These are phyloP conservation scores for Leptographium radiaticola DNA, from an alignment of 2,329 filamentous ascomycete species.

Conservation along the genomic window DNA sequence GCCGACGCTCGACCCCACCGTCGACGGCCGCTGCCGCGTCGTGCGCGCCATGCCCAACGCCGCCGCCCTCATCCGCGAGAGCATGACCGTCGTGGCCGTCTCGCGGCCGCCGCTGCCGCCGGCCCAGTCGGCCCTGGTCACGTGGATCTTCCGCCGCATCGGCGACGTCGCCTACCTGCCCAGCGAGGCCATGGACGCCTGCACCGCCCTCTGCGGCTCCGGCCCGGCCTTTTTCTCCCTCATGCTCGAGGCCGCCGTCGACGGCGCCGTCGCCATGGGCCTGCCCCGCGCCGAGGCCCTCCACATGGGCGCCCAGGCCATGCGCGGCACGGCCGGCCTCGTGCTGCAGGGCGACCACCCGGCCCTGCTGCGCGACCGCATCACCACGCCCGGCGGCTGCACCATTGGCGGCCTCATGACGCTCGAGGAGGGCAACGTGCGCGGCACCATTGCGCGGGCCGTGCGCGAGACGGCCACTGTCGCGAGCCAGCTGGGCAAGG, in stretches of 20 bases:
- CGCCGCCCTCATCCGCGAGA: conserved; percentile 63
- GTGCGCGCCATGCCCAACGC: conserved; percentile 81
- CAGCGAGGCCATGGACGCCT: conserved; percentile 55
- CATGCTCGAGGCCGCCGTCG: conserved; percentile 61
- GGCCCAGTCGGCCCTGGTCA: conserved; percentile 43
- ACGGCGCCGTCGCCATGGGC: conserved; percentile 70
- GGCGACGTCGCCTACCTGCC: conserved; percentile 59
- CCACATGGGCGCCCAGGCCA: conserved; percentile 67
- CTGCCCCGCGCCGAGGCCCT: conserved; percentile 59
- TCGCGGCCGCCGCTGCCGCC: conserved; percentile 38
- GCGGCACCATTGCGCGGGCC: conserved; percentile 53
- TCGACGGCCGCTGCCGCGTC: conserved; percentile 44
- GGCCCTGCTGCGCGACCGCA: conserved; percentile 60
- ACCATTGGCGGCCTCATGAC: conserved; percentile 63
- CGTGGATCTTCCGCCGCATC: conserved; percentile 66
- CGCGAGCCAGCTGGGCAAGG: conserved; percentile 50
- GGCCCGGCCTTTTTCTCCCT: conserved; percentile 66
- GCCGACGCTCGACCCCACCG: conserved; percentile 29
- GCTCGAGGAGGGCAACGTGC: conserved; percentile 58
- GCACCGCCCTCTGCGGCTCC: conserved; percentile 61
- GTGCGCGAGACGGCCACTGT: conserved; percentile 59
- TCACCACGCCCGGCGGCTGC: conserved; percentile 66
- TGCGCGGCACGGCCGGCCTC: conserved; percentile 58
- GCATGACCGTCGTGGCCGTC: conserved; percentile 69
- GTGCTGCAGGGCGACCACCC: conserved; percentile 61